Evolutionary conservation across 2,329 filamentous ascomycete species (phyloP).

Genomic region (Botryotinia globosa): DNA sequence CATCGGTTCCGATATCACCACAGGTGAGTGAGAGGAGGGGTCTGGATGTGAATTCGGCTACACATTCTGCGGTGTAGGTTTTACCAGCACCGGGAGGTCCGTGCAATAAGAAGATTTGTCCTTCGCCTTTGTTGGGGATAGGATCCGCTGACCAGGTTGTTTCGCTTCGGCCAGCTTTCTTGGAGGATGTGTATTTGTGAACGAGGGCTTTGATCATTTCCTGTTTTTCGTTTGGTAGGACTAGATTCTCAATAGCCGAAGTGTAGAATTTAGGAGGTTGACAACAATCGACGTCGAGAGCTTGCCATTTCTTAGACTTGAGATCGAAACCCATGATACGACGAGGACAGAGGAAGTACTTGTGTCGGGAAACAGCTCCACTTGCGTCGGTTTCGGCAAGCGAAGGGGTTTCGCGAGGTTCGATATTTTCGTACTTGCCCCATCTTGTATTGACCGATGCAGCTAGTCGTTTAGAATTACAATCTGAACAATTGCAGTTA

Average conservation of each 20-base stretch:
- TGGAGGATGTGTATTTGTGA: slow-evolving; percentile 26
- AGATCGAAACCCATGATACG: slow-evolving; percentile 31
- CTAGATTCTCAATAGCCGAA: slow-evolving; percentile 28
- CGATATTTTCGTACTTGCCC: slow-evolving; percentile 29
- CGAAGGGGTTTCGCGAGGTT: slow-evolving; percentile 24
- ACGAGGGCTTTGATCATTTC: slow-evolving; percentile 30
- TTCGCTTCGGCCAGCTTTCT: slow-evolving; percentile 8
- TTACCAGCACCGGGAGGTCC: slow-evolving; percentile 31
- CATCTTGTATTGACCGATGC: slow-evolving; percentile 27
- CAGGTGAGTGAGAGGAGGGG: slow-evolving; percentile 40
- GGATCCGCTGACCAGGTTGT: slow-evolving; percentile 27
- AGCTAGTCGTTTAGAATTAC: slow-evolving; percentile 25
- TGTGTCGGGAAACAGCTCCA: slow-evolving; percentile 22
- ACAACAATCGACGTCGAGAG: slow-evolving; percentile 28
- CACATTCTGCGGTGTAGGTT: slow-evolving; percentile 30
- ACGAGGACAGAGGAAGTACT: slow-evolving; percentile 29
- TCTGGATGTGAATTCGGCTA: slow-evolving; percentile 31
- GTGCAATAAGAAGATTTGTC: slow-evolving; percentile 31
- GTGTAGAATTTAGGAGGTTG: slow-evolving; percentile 26
- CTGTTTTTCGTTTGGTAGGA: slow-evolving; percentile 26
- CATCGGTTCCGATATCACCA: slow-evolving; percentile 49
- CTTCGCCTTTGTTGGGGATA: slow-evolving; percentile 30
- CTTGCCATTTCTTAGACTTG: slow-evolving; percentile 31
- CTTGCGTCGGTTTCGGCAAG: slow-evolving; percentile 16
- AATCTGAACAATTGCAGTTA: slow-evolving; percentile 27